Base-by-base conservation (phyloP, 2,329 filamentous ascomycete genomes). In the Allantophomopsis lycopodina region DNA sequence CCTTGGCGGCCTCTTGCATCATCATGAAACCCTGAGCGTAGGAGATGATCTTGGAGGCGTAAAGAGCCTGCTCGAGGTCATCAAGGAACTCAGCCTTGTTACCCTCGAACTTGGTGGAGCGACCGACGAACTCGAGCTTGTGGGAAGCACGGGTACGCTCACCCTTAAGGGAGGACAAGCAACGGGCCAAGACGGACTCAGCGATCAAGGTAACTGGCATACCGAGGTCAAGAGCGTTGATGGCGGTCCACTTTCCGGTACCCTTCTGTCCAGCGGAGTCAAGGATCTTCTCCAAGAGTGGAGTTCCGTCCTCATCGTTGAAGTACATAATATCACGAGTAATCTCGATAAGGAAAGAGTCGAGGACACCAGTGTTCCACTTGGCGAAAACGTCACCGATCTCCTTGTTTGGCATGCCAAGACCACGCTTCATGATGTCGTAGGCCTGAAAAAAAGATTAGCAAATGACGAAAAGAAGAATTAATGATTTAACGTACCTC, bases 11-110 rank as follows among this genome's bases (percentile, higher is more conserved):
- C 69, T 94, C 83, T 71, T 96, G 89, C 77, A 98, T 96, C 59
- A 98, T 77, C 89, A 96, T 96, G 78, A 98, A 98, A 61, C 91
- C 91, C 71, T 98, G 91, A 50, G 91, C 87, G 63, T 98, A 98
- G 15, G 91, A 98, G 67, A 98, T 95, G 62, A 98, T 98, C 83
- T 98, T 98, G 59, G 89, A 96, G 51, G 91, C 91, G 61, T 98
- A 98, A 46, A 98, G 79, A 52, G 89, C 91, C 73, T 98, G 91
- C 75, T 98, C 91, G 39, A 98, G 84, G 65, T 98, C 88, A 53
- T 85, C 84, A 53, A 98, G 79, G 77, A 96, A 94, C 63, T 87
- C 76, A 63, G 85, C 71, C 75, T 83, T 87, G 77, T 95, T 76
- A 54, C 91, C 91, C 55, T 82, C 74, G 64, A 96, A 96, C 56